Base-by-base conservation (phyloP, 1,139 yeast species). In the Pichia sp. region DNA sequence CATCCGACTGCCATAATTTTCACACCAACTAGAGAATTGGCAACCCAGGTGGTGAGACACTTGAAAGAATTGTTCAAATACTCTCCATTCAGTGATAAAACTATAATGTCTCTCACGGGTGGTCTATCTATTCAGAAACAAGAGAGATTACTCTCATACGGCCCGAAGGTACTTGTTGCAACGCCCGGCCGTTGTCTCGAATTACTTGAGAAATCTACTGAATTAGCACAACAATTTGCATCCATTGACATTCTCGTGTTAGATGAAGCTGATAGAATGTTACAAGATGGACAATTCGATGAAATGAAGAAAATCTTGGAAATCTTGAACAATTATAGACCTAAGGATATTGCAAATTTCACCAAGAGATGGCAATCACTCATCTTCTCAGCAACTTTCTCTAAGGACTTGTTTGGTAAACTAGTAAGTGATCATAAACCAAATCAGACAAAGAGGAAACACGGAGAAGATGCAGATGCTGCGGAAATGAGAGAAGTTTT, bases 121-220 rank as follows among this genome's bases (percentile, higher is more conserved):
- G 98, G 98, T 6, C 68, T 93, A 32, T 81, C 97, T 2, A 82
- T 88, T 43, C 96, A 86, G 53, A 91, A 87, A 54, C 98, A 93
- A 62, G 84, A 82, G 52, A 71, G 98, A 53, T 60, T 84, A 36
- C 62, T 93, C 39, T 67, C 69, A 11, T 73, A 77, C 51, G 78
- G 81, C 8, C 94, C 97, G 1, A 87, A 82, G 5, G 72, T 91
- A 19, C 64, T 93, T 17, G 93, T 93, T 23, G 97, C 96, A 2
- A 93, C 98, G 0, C 98, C 99, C 0, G 99, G 99, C 29, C 74
- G 99, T 46, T 77, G 85, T 55, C 67, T 87, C 39, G 98, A 93
- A 55, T 59, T 91, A 24, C 52, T 91, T 28, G 84, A 82, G 55
- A 77, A 77, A 45, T 74, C 77, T 41, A 65, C 66, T 22, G 72